Percentiles rank a stretch among this genome's conserved stretches.
These are phyloP conservation scores for Cryptosporidium felis DNA, from an alignment of 169 alveolate genomes.

Conservation along the genomic window DNA sequence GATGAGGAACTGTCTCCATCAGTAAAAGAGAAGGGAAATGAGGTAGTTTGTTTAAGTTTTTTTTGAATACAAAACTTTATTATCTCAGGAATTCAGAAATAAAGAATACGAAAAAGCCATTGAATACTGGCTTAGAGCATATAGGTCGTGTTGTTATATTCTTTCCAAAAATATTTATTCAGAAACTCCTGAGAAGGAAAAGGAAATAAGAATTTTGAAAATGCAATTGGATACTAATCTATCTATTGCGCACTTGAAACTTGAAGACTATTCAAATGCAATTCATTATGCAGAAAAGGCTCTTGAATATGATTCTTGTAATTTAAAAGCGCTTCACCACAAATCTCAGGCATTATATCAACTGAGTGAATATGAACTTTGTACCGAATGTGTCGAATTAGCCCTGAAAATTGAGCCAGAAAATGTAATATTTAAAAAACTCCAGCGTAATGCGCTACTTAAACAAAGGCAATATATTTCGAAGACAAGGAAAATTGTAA, in stretches of 20 bases:
- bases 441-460: slow-evolving; percentile 1
- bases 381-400: slow-evolving; percentile 21
- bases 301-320: slow-evolving; percentile 5
- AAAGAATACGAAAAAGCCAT: slow-evolving; percentile 59
- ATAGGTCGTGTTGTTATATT: slow-evolving; percentile 58
- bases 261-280: slow-evolving; percentile 25
- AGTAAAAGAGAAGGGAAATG: slow-evolving; percentile 65
- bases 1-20: slow-evolving; percentile 17
- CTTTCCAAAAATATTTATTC: slow-evolving; percentile 30
- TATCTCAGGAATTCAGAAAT: slow-evolving; percentile 6
- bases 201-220: slow-evolving; percentile 9
- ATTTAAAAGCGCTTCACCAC: slow-evolving; percentile 56
- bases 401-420: slow-evolving; percentile 56
- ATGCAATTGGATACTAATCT: slow-evolving; percentile 54
- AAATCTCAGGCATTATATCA: slow-evolving; percentile 49
- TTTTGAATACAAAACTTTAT: background rate
- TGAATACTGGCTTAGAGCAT: slow-evolving; percentile 70
- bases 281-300: slow-evolving; percentile 47
- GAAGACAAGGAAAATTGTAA: slow-evolving; percentile 54
- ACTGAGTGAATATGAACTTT: slow-evolving; percentile 24
- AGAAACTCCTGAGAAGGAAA: slow-evolving; percentile 27
- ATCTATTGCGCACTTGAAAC: slow-evolving; percentile 43
- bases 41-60: slow-evolving; percentile 10
- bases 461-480: slow-evolving; percentile 11
- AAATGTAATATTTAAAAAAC: slow-evolving; percentile 27